phyloP scores from a whole-genome alignment of 495 filamentous ascomycete genomes.

The Aspergillus sparsus region DNA sequence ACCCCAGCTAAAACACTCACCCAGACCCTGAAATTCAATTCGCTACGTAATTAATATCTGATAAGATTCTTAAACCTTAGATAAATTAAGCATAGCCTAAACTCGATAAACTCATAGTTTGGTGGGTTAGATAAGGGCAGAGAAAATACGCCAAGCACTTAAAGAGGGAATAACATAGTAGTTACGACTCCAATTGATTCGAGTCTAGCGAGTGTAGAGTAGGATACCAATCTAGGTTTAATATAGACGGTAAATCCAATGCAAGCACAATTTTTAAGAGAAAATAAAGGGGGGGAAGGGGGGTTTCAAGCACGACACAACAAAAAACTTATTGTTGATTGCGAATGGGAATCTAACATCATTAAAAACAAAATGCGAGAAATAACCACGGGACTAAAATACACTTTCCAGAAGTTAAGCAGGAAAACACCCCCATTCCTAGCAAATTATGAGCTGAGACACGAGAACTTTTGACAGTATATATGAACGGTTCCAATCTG shows the following conservation, averaged over 20 bases:
- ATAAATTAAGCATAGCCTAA: not conserved
- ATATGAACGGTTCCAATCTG: slow-evolving; percentile 18
- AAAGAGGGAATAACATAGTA: not conserved
- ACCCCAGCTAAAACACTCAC: not conserved
- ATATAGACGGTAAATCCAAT: too few species aligned
- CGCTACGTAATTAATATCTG: not conserved
- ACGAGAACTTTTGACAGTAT: slow-evolving; percentile 16
- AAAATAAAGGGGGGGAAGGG: too few species aligned
- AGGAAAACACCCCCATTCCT: slow-evolving; percentile 9
- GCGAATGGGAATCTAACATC: slow-evolving; percentile 20
- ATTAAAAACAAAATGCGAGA: slow-evolving; percentile 12
- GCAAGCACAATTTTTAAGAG: too few species aligned
- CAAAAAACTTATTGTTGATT: slow-evolving; percentile 1
- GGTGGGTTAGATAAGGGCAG: too few species aligned
- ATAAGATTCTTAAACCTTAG: slow-evolving; percentile 1
- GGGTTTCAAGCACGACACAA: not conserved
- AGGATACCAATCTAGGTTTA: too few species aligned
- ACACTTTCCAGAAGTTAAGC: slow-evolving; percentile 14
- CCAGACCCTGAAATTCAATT: not conserved
- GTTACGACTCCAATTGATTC: not conserved
- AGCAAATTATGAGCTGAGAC: slow-evolving; percentile 11
- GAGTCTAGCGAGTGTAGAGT: too few species aligned
- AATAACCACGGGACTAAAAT: slow-evolving; percentile 17
- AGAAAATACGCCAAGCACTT: not conserved
- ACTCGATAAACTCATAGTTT: not conserved